These are phyloP conservation scores for Russula vinacea DNA, from an alignment of 768 basidiomycete species.

Conservation along the genomic window DNA sequence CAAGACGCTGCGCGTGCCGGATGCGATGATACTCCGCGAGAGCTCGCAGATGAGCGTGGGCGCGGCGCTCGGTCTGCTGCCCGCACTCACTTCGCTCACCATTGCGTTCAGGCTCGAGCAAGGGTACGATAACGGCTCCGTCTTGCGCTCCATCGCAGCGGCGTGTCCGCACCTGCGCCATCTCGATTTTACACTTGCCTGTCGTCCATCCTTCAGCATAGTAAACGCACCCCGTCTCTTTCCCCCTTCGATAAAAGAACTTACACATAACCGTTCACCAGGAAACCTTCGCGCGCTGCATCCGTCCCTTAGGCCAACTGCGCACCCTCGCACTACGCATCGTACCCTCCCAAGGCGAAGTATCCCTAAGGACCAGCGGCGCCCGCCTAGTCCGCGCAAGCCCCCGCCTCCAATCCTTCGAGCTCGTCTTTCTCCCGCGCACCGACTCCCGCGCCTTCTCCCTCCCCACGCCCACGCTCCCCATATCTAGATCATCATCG, in stretches of 20 bases:
- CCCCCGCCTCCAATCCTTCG: constrained; percentile 63
- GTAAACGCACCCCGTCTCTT: constrained; percentile 39
- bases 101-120: constrained; percentile 68
- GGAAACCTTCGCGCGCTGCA: constrained; percentile 62
- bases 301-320: constrained; percentile 60
- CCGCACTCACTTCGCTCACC: constrained; percentile 54
- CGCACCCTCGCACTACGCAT: constrained; percentile 60
- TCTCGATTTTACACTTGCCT: constrained; percentile 62
- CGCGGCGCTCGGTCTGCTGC: constrained; percentile 54
- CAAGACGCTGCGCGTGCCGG: constrained; percentile 57
- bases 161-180: constrained; percentile 63
- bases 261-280: constrained; percentile 30
- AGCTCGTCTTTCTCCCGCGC: constrained; percentile 59
- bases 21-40: constrained; percentile 65
- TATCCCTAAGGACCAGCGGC: constrained; percentile 55
- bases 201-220: constrained; percentile 69
- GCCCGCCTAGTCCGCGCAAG: constrained; percentile 60
- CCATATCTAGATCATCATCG: not conserved
- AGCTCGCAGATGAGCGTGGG: constrained; percentile 61
- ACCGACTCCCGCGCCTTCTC: constrained; percentile 35
- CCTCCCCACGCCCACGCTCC: constrained; percentile 32
- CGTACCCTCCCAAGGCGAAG: constrained; percentile 65
- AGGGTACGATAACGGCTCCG: constrained; percentile 64
- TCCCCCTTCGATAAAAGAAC: not conserved
- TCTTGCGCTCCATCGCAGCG: constrained; percentile 62